phyloP scores from a whole-genome alignment of 352 stramenopile genomes.

The Globisporangium parvum region DNA sequence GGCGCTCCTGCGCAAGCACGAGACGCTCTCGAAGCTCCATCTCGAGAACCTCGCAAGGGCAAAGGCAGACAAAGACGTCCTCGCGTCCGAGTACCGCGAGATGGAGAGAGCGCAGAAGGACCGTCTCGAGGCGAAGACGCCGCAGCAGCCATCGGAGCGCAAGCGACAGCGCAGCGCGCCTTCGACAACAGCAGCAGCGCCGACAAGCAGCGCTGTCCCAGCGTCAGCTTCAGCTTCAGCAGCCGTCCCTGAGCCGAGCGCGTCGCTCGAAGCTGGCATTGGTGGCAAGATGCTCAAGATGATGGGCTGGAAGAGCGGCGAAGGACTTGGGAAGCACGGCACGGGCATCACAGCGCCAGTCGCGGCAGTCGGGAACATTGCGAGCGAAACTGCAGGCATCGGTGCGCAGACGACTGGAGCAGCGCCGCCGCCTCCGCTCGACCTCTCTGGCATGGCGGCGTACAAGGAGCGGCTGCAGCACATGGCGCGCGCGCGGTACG shows the following conservation, averaged over 20 bases:
- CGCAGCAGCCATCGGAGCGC: slow-evolving; percentile 6
- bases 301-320: slow-evolving; percentile 84
- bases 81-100: slow-evolving; percentile 53
- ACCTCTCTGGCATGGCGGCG: slow-evolving; percentile 40
- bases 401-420: slow-evolving; percentile 24
- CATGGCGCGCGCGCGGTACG: slow-evolving; percentile 57
- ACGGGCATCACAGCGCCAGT: slow-evolving; percentile 75
- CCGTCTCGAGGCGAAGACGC: neutral
- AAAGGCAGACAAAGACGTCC: slow-evolving; percentile 59
- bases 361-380: slow-evolving; percentile 28
- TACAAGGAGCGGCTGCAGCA: slow-evolving; percentile 63
- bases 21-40: slow-evolving; percentile 71
- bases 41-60: slow-evolving; percentile 70
- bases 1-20: slow-evolving; percentile 71
- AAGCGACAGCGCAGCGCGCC: slow-evolving; percentile 11
- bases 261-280: slow-evolving; percentile 50
- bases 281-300: slow-evolving; percentile 85
- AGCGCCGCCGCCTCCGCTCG: slow-evolving; percentile 21
- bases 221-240: slow-evolving; percentile 1
- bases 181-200: neutral
- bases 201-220: neutral
- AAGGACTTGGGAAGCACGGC: slow-evolving; percentile 75
- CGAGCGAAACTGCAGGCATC: slow-evolving; percentile 46
- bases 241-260: slow-evolving; percentile 4
- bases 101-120: slow-evolving; percentile 40